A percentile compares a stretch with the other conserved stretches of the same genome.
Conservation (phyloP, 805 yeast genomes). For the Vanderwaltozyma yarrowii region DNA sequence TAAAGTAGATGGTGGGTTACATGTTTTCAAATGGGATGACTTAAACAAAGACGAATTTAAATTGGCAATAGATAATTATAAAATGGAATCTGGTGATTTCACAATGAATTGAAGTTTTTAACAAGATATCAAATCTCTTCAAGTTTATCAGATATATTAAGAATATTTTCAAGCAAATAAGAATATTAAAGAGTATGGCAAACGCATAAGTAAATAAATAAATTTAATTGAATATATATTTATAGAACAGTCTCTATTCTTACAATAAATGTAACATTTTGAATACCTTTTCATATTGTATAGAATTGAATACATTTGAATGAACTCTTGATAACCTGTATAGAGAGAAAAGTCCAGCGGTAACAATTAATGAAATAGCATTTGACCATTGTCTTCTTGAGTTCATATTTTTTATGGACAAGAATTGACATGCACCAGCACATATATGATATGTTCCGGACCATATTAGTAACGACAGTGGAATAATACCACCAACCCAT, state of each 20-base stretch:
- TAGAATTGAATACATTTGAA: conserved; percentile 4
- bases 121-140: too few relatives aligned
- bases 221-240: too few relatives aligned
- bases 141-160: too few relatives aligned
- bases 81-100: not conserved
- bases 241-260: too few relatives aligned
- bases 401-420: conserved; percentile 8
- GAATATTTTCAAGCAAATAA: too few relatives aligned
- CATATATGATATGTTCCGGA: conserved; percentile 18
- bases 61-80: not conserved
- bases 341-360: conserved; percentile 12
- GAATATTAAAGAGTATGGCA: too few relatives aligned
- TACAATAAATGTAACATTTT: conserved; percentile 1
- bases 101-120: not conserved
- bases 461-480: conserved; percentile 12
- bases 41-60: conserved; percentile 10
- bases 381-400: conserved; percentile 14
- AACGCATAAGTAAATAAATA: too few relatives aligned
- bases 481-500: conserved; percentile 16
- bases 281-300: conserved; percentile 8
- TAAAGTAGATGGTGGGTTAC: conserved; percentile 20
- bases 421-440: conserved; percentile 18
- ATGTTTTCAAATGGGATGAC: conserved; percentile 22
- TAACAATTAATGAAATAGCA: conserved; percentile 6
- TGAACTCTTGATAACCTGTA: conserved; percentile 8